A percentile compares a stretch with the other conserved stretches of the same genome.
Conservation (phyloP, 2,329 filamentous ascomycete genomes). For the Cryphonectria parasitica region DNA sequence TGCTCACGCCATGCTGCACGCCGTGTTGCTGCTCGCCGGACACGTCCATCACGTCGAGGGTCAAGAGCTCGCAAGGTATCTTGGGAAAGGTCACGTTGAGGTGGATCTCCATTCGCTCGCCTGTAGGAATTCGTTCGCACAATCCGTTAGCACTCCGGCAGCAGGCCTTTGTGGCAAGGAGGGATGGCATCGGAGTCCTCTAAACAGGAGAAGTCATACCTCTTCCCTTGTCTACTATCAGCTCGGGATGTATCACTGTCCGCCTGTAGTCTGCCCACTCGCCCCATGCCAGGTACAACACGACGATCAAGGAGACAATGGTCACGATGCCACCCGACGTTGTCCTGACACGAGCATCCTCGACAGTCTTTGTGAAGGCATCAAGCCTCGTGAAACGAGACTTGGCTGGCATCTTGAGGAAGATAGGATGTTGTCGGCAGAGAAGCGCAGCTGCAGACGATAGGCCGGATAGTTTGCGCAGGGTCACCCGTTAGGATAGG, state of each 20-base stretch:
- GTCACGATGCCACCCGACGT: conserved; percentile 96
- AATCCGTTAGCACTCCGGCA: conserved; percentile 28
- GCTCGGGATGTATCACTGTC: conserved; percentile 84
- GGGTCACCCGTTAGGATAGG: background rate
- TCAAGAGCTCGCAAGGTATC: conserved; percentile 92
- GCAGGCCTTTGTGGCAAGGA: background rate
- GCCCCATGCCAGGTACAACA: conserved; percentile 87
- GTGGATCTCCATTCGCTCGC: conserved; percentile 98
- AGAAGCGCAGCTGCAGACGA: background rate
- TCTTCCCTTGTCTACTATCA: conserved; percentile 96
- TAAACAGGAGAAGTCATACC: conserved; percentile 53
- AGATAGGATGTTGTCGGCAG: background rate
- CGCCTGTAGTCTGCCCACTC: conserved; percentile 95
- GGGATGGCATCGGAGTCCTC: background rate
- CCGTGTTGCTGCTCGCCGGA: conserved; percentile 96
- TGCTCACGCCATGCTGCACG: conserved; percentile 88
- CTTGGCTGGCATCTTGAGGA: conserved; percentile 76
- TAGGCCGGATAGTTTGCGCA: background rate
- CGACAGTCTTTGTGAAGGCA: conserved; percentile 98
- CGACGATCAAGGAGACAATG: conserved; percentile 83
- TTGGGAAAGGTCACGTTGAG: conserved; percentile 95
- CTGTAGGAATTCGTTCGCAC: conserved; percentile 45
- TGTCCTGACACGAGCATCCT: conserved; percentile 94
- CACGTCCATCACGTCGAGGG: conserved; percentile 98
- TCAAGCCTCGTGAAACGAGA: conserved; percentile 95